Evolutionary conservation across 2,329 filamentous ascomycete species (phyloP), one percentile per base, ranked within the genome.

Genomic region (Aspergillus sp.): DNA sequence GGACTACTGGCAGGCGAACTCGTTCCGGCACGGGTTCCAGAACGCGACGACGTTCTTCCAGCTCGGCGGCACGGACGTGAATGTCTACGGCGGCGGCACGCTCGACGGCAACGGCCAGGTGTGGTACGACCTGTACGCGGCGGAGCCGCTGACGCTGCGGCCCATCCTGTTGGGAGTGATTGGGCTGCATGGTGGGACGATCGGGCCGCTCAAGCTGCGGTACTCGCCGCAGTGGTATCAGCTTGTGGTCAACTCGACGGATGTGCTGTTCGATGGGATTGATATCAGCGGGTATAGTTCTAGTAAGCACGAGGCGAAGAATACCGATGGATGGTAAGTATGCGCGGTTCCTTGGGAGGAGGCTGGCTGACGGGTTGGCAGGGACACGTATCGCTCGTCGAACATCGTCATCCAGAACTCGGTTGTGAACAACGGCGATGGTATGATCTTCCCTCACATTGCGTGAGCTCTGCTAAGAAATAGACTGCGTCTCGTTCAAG

Each of bases 401-500:
- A 79, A 81, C 46, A 77, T 89, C 32, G 80, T 86, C 0, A 88
- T 89, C 32, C 85, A 88, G 62, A 82, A 88, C 64, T 87, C 82
- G 0, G 69, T 80, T 21, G 80, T 85, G 57, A 76, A 82, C 66
- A 88, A 88, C 59, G 83, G 82, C 32, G 86, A 88, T 64, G 84
- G 75, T 76, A 63, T 19, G 55, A 31, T 20, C n/a, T 17, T 17
- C 5, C 3, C 1, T n/a, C n/a, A n/a, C n/a, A n/a, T n/a, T n/a
- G n/a, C n/a, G n/a, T n/a, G n/a, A n/a, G n/a, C n/a, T n/a, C n/a
- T 29, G 25, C 25, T 29, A 29, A 29, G 34, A 13, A 2, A 1
- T 7, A 75, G 81, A 90, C 65, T 89, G 87, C 55, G 84, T 89
- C 11, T 85, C 85, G 0, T 89, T 89, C 78, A 89, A 89, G 70